Base-by-base conservation (phyloP, 768 basidiomycete species). In the Sistotremastrum suecicum region DNA sequence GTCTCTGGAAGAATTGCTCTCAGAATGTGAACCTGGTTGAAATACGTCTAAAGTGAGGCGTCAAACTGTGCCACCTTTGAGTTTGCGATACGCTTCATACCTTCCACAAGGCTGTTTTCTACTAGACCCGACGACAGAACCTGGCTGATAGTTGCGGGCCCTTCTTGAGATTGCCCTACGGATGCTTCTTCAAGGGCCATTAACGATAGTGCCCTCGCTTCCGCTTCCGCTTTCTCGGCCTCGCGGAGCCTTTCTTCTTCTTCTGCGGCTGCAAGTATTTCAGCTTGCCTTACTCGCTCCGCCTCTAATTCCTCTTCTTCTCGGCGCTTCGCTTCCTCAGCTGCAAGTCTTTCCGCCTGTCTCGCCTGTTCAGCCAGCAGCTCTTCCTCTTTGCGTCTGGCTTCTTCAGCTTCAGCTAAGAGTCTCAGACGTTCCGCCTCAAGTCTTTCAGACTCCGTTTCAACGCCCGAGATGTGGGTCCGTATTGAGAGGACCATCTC, bases 191-290 rank as follows among this genome's bases (percentile, higher is more conserved):
- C 31, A 7, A 31, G 12, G 40, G 32, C 4, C 34, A 37, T 4
- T 42, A 39, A 8, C 34, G 10, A 7, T 31, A 12, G n/a, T 37
- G 43, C 30, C 43, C 43, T 39, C 28, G 32, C 30, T 50, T 48
- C 31, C 2, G 29, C 3, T 38, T 12, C 12, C 37, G 42, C 46
- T 39, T 48, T 41, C 40, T 41, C 41, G 9, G 20, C 20, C 20
- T 20, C 20, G 20, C 76, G 69, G 6, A 80, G 56, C 45, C 72
- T 67, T 37, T 58, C 51, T 49, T 68, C 61, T 53, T 69, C 69
- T 43, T 64, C 56, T 20, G 45, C 52, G 32, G 46, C 44, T 39
- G 54, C 33, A 20, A 47, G 50, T 30, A 46, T 52, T 45, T 56
- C 45, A 29, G 51, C 53, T 5, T 45, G 48, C 20, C 20, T 20